These are phyloP conservation scores for Aspergillus brasiliensis DNA, from an alignment of 2,329 filamentous ascomycete species.

Conservation along the genomic window DNA sequence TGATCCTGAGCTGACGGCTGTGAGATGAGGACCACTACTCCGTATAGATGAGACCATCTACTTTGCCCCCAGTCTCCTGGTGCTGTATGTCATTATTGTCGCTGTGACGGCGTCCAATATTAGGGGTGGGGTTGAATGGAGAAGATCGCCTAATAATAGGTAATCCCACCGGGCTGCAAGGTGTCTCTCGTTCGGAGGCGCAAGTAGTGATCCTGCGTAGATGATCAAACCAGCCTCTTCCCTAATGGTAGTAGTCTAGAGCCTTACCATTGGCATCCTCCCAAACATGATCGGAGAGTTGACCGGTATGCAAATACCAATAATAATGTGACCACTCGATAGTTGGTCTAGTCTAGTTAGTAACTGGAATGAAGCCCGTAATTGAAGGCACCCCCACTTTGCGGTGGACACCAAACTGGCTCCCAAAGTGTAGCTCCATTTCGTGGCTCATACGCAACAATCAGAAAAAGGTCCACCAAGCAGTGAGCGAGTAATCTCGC, in stretches of 20 bases:
- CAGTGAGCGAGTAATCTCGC: background rate
- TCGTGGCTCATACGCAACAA: background rate
- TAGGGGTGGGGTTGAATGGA: background rate
- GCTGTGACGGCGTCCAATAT: background rate
- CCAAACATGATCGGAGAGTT: background rate
- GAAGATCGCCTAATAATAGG: conserved; percentile 8
- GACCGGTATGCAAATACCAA: background rate
- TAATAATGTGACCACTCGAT: background rate
- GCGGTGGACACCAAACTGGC: background rate
- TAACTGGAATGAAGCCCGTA: background rate
- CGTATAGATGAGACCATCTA: too few relatives aligned
- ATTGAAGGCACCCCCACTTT: background rate
- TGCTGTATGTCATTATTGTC: background rate
- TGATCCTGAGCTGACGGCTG: background rate
- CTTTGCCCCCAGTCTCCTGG: background rate
- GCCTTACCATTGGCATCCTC: background rate
- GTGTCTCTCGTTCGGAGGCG: background rate
- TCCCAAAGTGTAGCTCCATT: background rate
- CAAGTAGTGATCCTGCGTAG: background rate
- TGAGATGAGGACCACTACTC: background rate
- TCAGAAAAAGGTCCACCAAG: background rate
- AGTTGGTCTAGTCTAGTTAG: too few relatives aligned
- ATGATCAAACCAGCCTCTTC: background rate
- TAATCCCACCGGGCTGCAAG: background rate
- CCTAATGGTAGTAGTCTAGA: background rate